Base-by-base conservation (phyloP, 148 eudicot genomes). In the Mesembryanthemum crystallinum region DNA sequence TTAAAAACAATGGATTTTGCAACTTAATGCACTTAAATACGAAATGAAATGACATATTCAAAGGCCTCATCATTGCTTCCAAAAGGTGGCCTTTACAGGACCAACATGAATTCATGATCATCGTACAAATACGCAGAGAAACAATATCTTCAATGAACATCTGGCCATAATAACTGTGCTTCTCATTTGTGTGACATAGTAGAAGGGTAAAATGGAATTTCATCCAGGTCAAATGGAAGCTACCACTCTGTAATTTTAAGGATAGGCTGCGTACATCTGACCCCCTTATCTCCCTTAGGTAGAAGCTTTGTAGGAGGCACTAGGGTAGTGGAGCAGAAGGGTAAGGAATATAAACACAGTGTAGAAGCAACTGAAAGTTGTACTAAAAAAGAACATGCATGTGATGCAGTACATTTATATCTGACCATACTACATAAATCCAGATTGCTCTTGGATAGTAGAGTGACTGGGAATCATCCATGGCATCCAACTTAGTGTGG, bases 1-100 rank as follows among this genome's bases (percentile, higher is more conserved):
- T 67, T 42, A 65, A 42, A 54, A 11, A 33, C 49, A 45, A 27
- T 71, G 13, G 69, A 35, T 29, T 62, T 45, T 32, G 60, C 67
- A 78, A 14, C 66, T 72, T 14, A 39, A n/a, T 77, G 32, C 23
- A 47, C 69, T 58, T 24, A 60, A 61, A 28, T 3, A 62, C 18
- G 60, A 33, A 1, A 24, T 20, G 2, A 4, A 68, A 68, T 8
- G 5, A 15, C 10, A 57, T 57, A 57, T n/a, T 9, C 28, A 21
- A 57, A 23, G 12, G 61, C 15, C 45, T 4, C 17, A 71, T 5
- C 73, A 21, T 14, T 30, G 73, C 18, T 58, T 51, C 42, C 42
- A 7, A 0, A 57, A 57, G 61, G 61, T n/a, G n/a, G 27, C n/a
- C 61, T 21, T 7, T 57, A 3, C 27, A 3, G 7, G 3, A 57